A percentile compares a stretch with the other conserved stretches of the same genome.
Evolutionary conservation across 345 rosid species (phyloP).

Genomic region (Litchi chinensis): DNA sequence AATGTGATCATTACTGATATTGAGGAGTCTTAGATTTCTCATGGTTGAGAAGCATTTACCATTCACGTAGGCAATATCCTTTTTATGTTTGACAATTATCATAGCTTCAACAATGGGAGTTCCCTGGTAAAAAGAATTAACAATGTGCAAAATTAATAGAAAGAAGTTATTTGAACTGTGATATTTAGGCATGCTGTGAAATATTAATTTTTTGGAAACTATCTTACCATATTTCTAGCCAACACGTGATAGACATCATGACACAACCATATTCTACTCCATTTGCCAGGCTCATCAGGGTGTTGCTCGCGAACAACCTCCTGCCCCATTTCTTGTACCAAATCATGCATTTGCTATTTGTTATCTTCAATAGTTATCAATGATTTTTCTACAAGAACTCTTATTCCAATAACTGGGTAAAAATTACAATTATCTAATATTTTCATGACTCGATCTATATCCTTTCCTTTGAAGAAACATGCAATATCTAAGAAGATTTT

Average conservation of each 20-base stretch:
- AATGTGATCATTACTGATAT: slow-evolving; percentile 10
- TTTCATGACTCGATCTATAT: background rate
- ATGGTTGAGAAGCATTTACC: slow-evolving; percentile 28
- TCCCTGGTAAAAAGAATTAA: background rate
- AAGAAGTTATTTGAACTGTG: no score
- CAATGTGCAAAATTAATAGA: no score
- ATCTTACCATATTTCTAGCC: slow-evolving; percentile 26
- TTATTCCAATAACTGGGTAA: background rate
- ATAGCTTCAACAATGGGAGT: slow-evolving; percentile 35
- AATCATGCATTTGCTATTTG: slow-evolving; percentile 38
- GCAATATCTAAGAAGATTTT: background rate
- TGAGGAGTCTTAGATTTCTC: slow-evolving; percentile 37
- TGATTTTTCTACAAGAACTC: slow-evolving; percentile 8
- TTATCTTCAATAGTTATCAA: slow-evolving; percentile 25
- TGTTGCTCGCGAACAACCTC: slow-evolving; percentile 14
- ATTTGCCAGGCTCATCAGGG: slow-evolving; percentile 30
- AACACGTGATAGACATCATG: slow-evolving; percentile 31
- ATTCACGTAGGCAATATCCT: slow-evolving; percentile 9
- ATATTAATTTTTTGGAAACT: no score
- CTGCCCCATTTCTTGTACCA: slow-evolving; percentile 23
- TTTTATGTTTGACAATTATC: background rate
- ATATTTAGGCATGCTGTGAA: no score
- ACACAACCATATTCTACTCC: slow-evolving; percentile 33
- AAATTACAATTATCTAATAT: background rate
- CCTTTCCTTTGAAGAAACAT: background rate